A percentile compares a stretch with the other conserved stretches of the same genome.
phyloP scores from a whole-genome alignment of 257 asterid species.

The Rhazya stricta region DNA sequence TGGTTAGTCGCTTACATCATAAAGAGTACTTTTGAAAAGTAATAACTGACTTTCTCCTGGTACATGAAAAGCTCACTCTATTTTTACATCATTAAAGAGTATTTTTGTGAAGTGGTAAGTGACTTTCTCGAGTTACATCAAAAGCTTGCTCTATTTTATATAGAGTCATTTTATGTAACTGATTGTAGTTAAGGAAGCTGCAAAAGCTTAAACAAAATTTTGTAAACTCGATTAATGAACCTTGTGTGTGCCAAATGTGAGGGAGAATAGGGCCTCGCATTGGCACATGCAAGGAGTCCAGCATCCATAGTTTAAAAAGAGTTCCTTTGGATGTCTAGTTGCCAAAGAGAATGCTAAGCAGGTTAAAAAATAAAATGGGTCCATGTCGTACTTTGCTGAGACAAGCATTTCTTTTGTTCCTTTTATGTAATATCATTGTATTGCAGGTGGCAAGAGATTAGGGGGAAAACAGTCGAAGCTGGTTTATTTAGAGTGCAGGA shows the following conservation, averaged over 20 bases:
- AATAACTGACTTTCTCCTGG: background rate
- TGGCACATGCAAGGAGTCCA: background rate
- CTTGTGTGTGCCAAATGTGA: background rate
- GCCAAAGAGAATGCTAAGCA: background rate
- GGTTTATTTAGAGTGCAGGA: background rate
- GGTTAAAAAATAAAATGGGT: background rate
- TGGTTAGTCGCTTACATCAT: background rate
- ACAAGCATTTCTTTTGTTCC: background rate
- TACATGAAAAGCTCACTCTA: background rate
- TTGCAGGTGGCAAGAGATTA: background rate
- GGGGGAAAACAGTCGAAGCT: background rate
- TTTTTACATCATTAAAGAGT: background rate
- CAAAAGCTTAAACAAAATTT: background rate
- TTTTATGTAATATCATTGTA: background rate
- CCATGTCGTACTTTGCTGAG: background rate
- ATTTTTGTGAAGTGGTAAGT: background rate
- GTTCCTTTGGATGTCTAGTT: background rate
- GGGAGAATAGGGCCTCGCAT: background rate
- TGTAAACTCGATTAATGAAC: background rate
- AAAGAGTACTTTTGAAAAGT: background rate
- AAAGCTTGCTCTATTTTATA: background rate
- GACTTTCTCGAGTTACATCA: background rate
- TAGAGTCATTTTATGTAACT: background rate
- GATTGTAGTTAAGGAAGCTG: too few species aligned
- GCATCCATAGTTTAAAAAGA: background rate